Evolutionary conservation across 768 basidiomycete genomes (phyloP).

Genomic region (Pleurotus ostreatus): DNA sequence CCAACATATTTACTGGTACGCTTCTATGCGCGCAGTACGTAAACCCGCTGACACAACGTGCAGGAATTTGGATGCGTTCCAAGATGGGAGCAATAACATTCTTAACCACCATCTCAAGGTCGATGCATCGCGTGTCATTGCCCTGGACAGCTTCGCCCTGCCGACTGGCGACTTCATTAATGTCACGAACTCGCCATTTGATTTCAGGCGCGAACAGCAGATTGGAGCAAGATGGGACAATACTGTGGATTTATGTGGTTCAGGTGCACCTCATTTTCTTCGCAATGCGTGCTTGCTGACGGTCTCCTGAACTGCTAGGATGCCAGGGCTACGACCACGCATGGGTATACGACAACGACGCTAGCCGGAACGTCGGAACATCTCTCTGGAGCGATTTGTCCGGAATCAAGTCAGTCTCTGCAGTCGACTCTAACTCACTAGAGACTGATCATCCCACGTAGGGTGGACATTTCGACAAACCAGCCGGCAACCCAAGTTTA

Average conservation of each 20-base stretch:
- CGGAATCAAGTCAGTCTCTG: constrained; percentile 37
- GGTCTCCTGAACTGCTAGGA: constrained; percentile 18
- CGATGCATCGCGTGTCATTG: constrained; percentile 31
- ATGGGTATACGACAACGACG: constrained; percentile 42
- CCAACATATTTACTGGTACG: constrained; percentile 50
- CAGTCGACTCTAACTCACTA: not conserved
- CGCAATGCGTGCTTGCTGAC: not conserved
- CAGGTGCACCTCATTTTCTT: constrained; percentile 17
- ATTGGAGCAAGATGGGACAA: constrained; percentile 32
- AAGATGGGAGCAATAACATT: constrained; percentile 32
- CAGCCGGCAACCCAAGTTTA: constrained; percentile 52
- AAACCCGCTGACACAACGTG: not conserved
- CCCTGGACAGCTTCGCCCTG: constrained; percentile 30
- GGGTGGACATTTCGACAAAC: constrained; percentile 45
- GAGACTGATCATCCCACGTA: constrained; percentile 13
- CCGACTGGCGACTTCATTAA: constrained; percentile 33
- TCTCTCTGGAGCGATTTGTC: constrained; percentile 45
- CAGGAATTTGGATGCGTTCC: constrained; percentile 53
- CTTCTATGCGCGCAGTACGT: not conserved
- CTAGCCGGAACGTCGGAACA: constrained; percentile 23
- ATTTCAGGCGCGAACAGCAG: constrained; percentile 32
- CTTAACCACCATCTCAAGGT: constrained; percentile 28
- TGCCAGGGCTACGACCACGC: constrained; percentile 47
- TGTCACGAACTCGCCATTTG: constrained; percentile 34
- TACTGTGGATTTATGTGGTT: constrained; percentile 23